Percentiles rank a stretch among this genome's conserved stretches.
Evolutionary conservation across 352 stramenopile species (phyloP).

Genomic region (Phytophthora pseudosyringae): DNA sequence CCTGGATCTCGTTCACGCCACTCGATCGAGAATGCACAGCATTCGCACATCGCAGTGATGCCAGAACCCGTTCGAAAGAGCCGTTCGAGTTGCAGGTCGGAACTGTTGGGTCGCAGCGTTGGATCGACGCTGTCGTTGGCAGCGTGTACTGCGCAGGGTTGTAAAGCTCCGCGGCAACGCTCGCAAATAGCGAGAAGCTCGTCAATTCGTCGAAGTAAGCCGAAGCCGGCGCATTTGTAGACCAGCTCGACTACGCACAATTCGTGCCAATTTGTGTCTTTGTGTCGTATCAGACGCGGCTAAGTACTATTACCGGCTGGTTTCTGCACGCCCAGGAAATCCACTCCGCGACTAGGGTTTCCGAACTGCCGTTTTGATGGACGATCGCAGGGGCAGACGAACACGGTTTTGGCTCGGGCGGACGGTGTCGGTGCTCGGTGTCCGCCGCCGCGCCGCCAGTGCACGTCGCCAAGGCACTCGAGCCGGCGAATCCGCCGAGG

Average conservation of each 20-base stretch:
- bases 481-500: too few relatives aligned
- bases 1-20: too few relatives aligned
- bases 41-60: too few relatives aligned
- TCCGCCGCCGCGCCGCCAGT: background rate
- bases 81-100: conserved; percentile 11
- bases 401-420: background rate
- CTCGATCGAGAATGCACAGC: background rate
- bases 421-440: too few relatives aligned
- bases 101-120: conserved; percentile 15
- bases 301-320: conserved; percentile 5
- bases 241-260: background rate
- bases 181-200: background rate
- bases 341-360: conserved; percentile 10
- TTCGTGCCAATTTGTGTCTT: conserved; percentile 4
- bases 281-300: conserved; percentile 11
- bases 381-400: conserved; percentile 18
- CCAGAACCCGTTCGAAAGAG: background rate
- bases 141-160: background rate
- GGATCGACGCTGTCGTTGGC: background rate
- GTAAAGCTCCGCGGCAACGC: background rate
- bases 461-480: too few relatives aligned
- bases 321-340: conserved; percentile 16
- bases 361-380: conserved; percentile 18
- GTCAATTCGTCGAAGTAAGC: background rate
- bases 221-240: background rate